Percentiles rank a stretch among this genome's conserved stretches.
These are phyloP conservation scores for Lactarius indigo DNA, from an alignment of 768 basidiomycete genomes.

Conservation along the genomic window DNA sequence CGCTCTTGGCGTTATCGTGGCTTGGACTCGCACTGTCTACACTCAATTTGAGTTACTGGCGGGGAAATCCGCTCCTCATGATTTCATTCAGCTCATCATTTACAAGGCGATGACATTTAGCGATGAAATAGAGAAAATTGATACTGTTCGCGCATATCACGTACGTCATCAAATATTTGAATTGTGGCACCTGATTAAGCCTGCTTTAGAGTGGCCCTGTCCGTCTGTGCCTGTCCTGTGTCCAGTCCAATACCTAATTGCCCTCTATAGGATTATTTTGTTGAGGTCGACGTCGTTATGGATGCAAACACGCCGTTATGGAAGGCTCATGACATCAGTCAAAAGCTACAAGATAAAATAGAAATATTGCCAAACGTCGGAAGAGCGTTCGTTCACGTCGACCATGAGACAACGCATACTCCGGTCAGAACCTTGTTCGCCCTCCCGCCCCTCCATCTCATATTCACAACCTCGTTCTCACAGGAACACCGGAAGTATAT, in stretches of 20 bases:
- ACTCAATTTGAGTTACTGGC: slow-evolving; percentile 82
- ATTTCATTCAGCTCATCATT: slow-evolving; percentile 85
- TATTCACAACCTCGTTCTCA: background rate
- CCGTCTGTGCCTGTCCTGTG: slow-evolving; percentile 25
- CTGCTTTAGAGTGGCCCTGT: slow-evolving; percentile 66
- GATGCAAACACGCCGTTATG: slow-evolving; percentile 81
- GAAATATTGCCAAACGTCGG: slow-evolving; percentile 88
- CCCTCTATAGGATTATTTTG: slow-evolving; percentile 69
- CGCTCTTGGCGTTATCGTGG: slow-evolving; percentile 68
- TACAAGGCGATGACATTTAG: slow-evolving; percentile 93
- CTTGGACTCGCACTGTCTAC: slow-evolving; percentile 77
- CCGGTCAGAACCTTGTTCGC: slow-evolving; percentile 41
- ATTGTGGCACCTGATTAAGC: background rate
- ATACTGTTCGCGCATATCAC: slow-evolving; percentile 92
- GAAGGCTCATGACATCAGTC: slow-evolving; percentile 84
- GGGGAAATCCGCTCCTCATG: slow-evolving; percentile 87
- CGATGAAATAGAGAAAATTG: slow-evolving; percentile 79
- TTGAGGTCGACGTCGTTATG: slow-evolving; percentile 96
- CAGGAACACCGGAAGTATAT: slow-evolving; percentile 45
- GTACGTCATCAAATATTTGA: slow-evolving; percentile 39
- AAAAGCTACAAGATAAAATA: slow-evolving; percentile 83
- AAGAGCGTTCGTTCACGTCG: slow-evolving; percentile 92
- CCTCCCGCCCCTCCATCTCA: slow-evolving; percentile 3
- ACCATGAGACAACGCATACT: slow-evolving; percentile 85
- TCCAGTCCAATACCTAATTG: slow-evolving; percentile 6